Evolutionary conservation across 1,284 basidiomycete genomes (phyloP).

Genomic region (Phaffia rhodozyma): DNA sequence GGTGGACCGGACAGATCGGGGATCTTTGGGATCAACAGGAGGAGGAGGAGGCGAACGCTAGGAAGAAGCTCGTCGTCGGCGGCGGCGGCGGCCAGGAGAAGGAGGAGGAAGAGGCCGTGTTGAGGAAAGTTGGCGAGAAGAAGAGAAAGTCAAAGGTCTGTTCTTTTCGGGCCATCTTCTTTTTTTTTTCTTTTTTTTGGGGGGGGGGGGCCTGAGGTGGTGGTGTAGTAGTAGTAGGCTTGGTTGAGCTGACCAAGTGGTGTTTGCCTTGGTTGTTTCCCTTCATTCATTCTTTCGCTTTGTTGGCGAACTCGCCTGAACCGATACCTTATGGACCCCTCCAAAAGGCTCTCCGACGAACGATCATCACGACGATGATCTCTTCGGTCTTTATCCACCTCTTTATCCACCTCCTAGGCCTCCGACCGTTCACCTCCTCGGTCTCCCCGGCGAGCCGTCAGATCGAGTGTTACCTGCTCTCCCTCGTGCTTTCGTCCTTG

Average conservation of each 20-base stretch:
- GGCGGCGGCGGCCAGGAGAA: conserved; percentile 6
- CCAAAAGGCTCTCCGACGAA: conserved; percentile 43
- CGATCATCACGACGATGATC: conserved; percentile 45
- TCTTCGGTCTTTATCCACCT: conserved; percentile 42
- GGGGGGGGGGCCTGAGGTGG: neutral
- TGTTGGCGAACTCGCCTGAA: too few relatives aligned
- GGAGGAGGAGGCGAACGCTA: neutral
- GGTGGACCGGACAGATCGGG: conserved; percentile 60
- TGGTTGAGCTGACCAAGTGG: neutral
- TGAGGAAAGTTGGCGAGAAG: conserved; percentile 28
- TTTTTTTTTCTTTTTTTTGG: neutral
- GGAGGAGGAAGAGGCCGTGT: conserved; percentile 29
- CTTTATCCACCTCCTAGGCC: conserved; percentile 54
- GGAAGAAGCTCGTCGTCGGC: too few relatives aligned
- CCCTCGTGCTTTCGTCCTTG: conserved; percentile 56
- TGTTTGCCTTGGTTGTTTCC: conserved; percentile 9
- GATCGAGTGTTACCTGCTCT: conserved; percentile 49
- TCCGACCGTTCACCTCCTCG: conserved; percentile 24
- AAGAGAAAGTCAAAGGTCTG: conserved; percentile 33
- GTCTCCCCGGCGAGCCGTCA: conserved; percentile 23
- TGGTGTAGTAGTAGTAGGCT: neutral
- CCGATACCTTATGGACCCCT: too few relatives aligned
- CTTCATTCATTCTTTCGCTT: too few relatives aligned
- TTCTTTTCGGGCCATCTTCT: conserved; percentile 5
- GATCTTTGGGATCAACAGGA: conserved; percentile 40